Percentiles rank a stretch among this genome's conserved stretches.
Evolutionary conservation across 345 rosid genomes (phyloP).

Genomic region (Cardiospermum halicacabum): DNA sequence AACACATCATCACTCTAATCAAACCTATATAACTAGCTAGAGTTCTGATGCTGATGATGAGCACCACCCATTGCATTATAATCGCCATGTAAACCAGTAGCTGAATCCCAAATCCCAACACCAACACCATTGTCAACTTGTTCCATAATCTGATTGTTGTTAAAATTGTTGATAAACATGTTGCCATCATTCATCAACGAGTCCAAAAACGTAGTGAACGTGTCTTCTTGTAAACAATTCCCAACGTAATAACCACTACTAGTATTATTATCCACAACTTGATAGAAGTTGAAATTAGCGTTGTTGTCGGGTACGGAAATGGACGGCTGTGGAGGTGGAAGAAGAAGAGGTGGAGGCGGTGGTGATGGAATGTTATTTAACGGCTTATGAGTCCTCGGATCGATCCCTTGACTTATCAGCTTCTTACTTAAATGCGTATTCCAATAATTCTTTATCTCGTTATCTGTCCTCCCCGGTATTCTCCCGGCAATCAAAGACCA

Average conservation of each 20-base stretch:
- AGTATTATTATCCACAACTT: neutral
- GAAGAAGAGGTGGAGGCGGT: neutral
- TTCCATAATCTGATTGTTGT: neutral
- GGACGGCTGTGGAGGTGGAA: too few species aligned
- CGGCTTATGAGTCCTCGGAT: slow-evolving; percentile 82
- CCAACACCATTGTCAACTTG: too few species aligned
- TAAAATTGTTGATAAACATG: slow-evolving; percentile 19
- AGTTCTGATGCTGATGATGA: too few species aligned
- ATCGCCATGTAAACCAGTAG: too few species aligned
- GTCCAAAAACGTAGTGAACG: slow-evolving; percentile 62
- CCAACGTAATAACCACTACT: slow-evolving; percentile 12
- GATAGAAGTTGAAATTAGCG: too few species aligned
- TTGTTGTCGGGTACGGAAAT: too few species aligned
- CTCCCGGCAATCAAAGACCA: slow-evolving; percentile 92
- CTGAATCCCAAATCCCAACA: too few species aligned
- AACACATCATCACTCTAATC: too few species aligned
- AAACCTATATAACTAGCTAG: too few species aligned
- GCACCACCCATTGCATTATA: too few species aligned
- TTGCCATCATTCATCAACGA: slow-evolving; percentile 54
- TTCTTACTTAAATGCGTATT: slow-evolving; percentile 80
- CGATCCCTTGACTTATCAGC: slow-evolving; percentile 72
- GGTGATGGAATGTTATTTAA: slow-evolving; percentile 22
- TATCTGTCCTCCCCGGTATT: slow-evolving; percentile 85
- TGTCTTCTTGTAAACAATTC: slow-evolving; percentile 42
- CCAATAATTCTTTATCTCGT: slow-evolving; percentile 93